Evolutionary conservation across 2,329 filamentous ascomycete species (phyloP), one percentile per base, ranked within the genome.

Genomic region (Pseudophaeomoniella oleicola): DNA sequence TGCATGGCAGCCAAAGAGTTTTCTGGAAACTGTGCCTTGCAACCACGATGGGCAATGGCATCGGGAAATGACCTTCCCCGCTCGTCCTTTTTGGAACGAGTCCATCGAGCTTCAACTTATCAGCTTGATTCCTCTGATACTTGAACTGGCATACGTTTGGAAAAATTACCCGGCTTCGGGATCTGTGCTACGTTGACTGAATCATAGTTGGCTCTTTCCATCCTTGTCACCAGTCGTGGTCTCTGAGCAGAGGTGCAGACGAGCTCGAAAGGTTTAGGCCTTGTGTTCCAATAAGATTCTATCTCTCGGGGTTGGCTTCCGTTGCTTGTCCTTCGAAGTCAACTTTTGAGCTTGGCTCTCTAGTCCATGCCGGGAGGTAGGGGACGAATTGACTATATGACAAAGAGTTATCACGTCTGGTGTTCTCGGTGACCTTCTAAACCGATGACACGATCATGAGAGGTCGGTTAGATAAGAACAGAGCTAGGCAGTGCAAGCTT

Each of bases 1-100:
- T 64, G 64, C 59, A 94, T 92, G 5, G 82, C 81, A 12, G 66
- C 70, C 69, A 94, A 75, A 2, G 82, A 81, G 59, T 96, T 96
- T 57, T 96, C 88, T 0, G 88, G 85, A 46, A 70, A 82, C 36
- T 68, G 67, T 1, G 77, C 75, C 53, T 83, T 88, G 66, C 56
- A 62, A 1, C 62, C 62, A 30, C 62, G 53, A 44, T 65, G 62
- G 17, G 59, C 55, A 38, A 64, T 59, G 17, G 48, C 51, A 22
- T 63, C 57, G 4, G 59, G 58, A 27, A 54, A 32, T 17, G 32
- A 39, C 27, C 39, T 36, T 16, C 47, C 46, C 19, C 39, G 35
- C 10, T 36, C 38, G 36, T 43, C 35, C 18, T 44, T 41, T 19
- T 39, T 42, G 29, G 50, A 44, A 34, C 42, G 44, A 13, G 49